These are phyloP conservation scores for Penicillium longicatenatum DNA, from an alignment of 495 filamentous ascomycete genomes.

Conservation along the genomic window DNA sequence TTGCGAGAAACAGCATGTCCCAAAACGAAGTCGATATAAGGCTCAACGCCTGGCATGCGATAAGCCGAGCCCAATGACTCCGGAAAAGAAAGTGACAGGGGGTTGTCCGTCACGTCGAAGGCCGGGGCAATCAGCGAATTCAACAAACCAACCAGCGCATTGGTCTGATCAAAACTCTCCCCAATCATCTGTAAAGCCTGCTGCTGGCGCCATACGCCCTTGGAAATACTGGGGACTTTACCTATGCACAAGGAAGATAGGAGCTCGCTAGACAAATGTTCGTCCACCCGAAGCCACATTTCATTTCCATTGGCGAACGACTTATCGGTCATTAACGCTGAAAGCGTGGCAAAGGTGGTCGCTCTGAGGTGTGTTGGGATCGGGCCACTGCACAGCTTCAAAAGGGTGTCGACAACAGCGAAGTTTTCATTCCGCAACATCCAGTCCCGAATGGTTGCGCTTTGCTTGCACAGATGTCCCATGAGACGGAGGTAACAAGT, in stretches of 20 bases:
- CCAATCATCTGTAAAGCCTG: constrained; percentile 60
- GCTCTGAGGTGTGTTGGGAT: constrained; percentile 76
- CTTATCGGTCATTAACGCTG: constrained; percentile 68
- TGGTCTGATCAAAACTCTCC: constrained; percentile 74
- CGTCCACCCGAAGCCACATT: constrained; percentile 73
- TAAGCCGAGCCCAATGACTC: constrained; percentile 79
- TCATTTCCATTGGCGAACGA: constrained; percentile 56
- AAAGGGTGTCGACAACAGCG: constrained; percentile 63
- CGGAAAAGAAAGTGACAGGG: constrained; percentile 78
- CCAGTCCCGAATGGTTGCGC: constrained; percentile 65
- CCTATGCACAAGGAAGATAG: constrained; percentile 1
- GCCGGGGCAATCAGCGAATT: constrained; percentile 66
- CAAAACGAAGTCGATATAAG: constrained; percentile 87
- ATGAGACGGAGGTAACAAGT: constrained; percentile 90
- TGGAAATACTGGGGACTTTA: constrained; percentile 1
- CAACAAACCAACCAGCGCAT: constrained; percentile 77
- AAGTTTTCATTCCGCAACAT: constrained; percentile 65
- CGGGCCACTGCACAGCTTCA: constrained; percentile 66
- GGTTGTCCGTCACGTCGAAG: constrained; percentile 44
- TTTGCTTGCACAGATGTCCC: constrained; percentile 71
- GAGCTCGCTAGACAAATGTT: constrained; percentile 60
- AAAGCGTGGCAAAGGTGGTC: constrained; percentile 69
- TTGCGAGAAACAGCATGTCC: constrained; percentile 69
- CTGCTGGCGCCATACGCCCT: constrained; percentile 46
- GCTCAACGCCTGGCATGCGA: constrained; percentile 84